Conservation (phyloP, 2,329 filamentous ascomycete species). For the Diplodia scrobiculata region DNA sequence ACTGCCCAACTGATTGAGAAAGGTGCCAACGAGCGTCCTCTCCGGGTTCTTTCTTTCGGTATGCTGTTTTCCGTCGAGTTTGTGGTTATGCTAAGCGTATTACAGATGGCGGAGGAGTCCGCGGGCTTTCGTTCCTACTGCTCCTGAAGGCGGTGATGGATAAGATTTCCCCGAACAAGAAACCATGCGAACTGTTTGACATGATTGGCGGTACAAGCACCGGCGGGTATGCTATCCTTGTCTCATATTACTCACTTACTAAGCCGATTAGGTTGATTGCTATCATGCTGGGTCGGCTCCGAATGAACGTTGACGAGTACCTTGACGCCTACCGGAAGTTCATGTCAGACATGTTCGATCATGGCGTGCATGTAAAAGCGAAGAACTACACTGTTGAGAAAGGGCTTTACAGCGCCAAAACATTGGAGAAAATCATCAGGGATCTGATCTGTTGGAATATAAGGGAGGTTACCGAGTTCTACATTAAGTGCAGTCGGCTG, state of each 20-base stretch:
- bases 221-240: not conserved
- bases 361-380: not conserved
- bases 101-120: constrained; percentile 7
- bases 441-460: not conserved
- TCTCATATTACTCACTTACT: no score
- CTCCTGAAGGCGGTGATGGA: not conserved
- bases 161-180: not conserved
- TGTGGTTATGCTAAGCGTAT: no score
- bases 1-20: no score
- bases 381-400: not conserved
- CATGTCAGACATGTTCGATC: constrained; percentile 31
- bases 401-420: not conserved
- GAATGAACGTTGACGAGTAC: constrained; percentile 32
- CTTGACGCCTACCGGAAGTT: constrained; percentile 30
- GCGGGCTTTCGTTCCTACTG: not conserved
- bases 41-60: no score
- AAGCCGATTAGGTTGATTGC: constrained; percentile 29
- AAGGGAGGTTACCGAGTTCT: no score
- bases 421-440: no score
- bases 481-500: no score
- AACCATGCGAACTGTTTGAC: constrained; percentile 5
- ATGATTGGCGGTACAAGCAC: constrained; percentile 11
- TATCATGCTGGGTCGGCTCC: constrained; percentile 34
- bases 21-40: no score
- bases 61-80: no score